Conservation (phyloP, 2,329 filamentous ascomycete genomes). For the Stemphylium vesicarium region DNA sequence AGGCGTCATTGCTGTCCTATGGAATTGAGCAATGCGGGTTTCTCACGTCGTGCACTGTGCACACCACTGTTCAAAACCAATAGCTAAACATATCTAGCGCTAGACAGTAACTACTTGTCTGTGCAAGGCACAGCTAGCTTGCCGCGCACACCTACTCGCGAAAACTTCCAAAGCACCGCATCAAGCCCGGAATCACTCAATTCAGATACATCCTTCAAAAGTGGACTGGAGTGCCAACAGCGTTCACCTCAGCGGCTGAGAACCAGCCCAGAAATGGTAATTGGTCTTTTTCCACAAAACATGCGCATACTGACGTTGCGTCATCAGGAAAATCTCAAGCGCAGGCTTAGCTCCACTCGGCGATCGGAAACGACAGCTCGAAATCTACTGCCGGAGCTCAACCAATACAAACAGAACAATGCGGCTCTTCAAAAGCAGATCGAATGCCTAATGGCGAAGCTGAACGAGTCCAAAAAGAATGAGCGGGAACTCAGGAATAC, state of each 20-base stretch:
- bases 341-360: constrained; percentile 44
- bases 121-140: constrained; percentile 31
- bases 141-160: constrained; percentile 30
- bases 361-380: constrained; percentile 43
- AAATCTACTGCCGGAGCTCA: constrained; percentile 48
- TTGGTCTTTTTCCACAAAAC: neutral
- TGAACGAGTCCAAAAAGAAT: constrained; percentile 48
- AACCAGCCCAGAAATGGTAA: constrained; percentile 40
- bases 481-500: constrained; percentile 38
- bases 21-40: neutral
- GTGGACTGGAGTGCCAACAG: constrained; percentile 36
- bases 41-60: constrained; percentile 12
- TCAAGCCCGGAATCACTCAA: constrained; percentile 28
- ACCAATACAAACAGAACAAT: constrained; percentile 47
- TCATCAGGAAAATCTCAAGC: constrained; percentile 43
- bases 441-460: constrained; percentile 48
- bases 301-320: neutral
- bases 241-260: constrained; percentile 24
- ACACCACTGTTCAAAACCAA: constrained; percentile 14
- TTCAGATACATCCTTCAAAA: constrained; percentile 28
- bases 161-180: constrained; percentile 21
- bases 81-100: constrained; percentile 31
- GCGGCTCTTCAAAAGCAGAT: constrained; percentile 46
- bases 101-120: constrained; percentile 36
- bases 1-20: neutral